These are phyloP conservation scores for Corylus americana DNA, from an alignment of 306 rosid species.

Conservation along the genomic window DNA sequence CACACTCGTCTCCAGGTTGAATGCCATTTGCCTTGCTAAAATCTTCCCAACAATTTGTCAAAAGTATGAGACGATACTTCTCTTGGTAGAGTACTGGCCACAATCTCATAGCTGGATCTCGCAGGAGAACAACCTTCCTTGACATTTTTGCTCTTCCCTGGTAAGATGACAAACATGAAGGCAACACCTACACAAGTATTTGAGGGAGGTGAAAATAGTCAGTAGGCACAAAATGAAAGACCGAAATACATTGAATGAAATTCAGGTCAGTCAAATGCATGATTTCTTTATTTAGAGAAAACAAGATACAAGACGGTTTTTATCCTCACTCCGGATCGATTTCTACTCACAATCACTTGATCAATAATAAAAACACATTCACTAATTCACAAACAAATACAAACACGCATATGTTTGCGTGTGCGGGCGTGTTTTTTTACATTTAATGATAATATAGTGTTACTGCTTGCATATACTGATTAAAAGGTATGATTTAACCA, in stretches of 20 bases:
- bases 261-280: background rate
- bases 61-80: background rate
- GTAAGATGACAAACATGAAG: slow-evolving; percentile 24
- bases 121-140: slow-evolving; percentile 41
- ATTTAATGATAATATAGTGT: too few species aligned
- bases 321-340: slow-evolving; percentile 24
- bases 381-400: background rate
- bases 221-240: background rate
- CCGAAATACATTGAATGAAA: background rate
- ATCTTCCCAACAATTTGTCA: slow-evolving; percentile 55
- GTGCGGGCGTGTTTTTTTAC: too few species aligned
- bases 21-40: slow-evolving; percentile 46
- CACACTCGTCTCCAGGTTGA: slow-evolving; percentile 46
- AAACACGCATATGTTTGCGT: too few species aligned
- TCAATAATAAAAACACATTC: background rate
- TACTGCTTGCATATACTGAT: too few species aligned
- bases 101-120: slow-evolving; percentile 37
- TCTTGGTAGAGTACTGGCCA: slow-evolving; percentile 63
- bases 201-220: slow-evolving; percentile 5
- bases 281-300: background rate
- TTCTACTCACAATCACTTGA: background rate
- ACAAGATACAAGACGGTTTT: background rate
- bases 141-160: background rate
- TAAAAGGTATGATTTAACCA: background rate
- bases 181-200: slow-evolving; percentile 44